Base-by-base conservation (phyloP, 176 grass and related monocot species). In the Musa itinerans region DNA sequence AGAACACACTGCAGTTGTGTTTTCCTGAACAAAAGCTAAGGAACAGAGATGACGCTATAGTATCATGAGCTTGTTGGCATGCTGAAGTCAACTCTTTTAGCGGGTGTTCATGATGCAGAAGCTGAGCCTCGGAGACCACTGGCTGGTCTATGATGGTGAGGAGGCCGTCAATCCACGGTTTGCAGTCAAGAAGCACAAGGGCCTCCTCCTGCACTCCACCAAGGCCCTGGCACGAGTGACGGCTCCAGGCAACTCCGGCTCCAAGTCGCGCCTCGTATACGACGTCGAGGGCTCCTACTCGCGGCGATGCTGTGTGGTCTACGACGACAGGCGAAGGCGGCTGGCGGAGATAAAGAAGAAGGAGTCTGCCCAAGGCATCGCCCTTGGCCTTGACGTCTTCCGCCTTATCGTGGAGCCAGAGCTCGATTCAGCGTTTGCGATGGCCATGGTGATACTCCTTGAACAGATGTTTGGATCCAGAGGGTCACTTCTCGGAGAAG, bases 361-460 rank as follows among this genome's bases (percentile, higher is more conserved):
- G 86, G 87, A 93, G n/a, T 29, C 82, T 2, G 54, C 61, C 19
- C 67, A 49, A 43, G 83, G 66, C 1, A 79, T 76, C 8, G 77
- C 86, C 26, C 79, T 96, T 0, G 86, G 92, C 3, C 81, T 61
- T 13, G 92, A 96, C 76, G 92, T 96, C 43, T 96, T 96, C 74
- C 74, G 71, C 26, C 87, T 96, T 15, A 20, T 87, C 11, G 88
- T 96, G 27, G 88, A 89, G 74, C 92, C 88, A 1, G 88, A 82
- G 16, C 89, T 91, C 2, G 88, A 89, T 27, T 61, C 86, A 15
- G 68, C 88, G 23, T 75, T 79, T 9, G 88, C 88, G 82, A 96
- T 89, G 92, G 92, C 88, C 77, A 79, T 96, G 20, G 92, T 96
- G 75, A 85, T 96, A 14, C 79, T 96, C 70, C 85, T 96, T 7